Conservation (phyloP, 345 rosid species). For the Eucalyptus erythrocorys region DNA sequence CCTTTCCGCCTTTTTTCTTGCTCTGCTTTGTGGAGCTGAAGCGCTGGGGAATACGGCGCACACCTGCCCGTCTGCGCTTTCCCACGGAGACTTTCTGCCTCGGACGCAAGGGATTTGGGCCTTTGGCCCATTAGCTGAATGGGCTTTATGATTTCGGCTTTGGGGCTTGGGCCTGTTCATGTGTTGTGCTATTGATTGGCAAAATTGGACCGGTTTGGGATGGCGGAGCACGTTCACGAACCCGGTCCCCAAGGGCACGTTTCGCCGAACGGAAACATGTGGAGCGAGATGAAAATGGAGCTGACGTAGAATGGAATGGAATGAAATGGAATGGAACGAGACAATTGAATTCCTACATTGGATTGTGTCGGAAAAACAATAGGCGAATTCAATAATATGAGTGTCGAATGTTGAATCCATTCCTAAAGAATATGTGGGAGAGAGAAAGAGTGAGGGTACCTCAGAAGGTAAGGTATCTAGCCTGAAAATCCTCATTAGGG, state of each 20-base stretch:
- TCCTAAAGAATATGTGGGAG: background rate
- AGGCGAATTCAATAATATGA: background rate
- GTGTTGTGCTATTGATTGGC: background rate
- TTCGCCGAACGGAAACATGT: background rate
- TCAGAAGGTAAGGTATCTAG: background rate
- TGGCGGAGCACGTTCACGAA: background rate
- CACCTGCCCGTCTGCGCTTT: background rate
- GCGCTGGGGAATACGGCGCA: background rate
- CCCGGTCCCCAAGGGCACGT: background rate
- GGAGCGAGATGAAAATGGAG: background rate
- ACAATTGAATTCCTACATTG: background rate
- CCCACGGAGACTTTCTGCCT: background rate
- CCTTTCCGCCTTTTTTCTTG: background rate
- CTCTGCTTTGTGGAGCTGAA: background rate
- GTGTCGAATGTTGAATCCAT: background rate
- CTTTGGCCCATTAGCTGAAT: background rate
- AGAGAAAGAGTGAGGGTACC: background rate
- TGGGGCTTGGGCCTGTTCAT: background rate
- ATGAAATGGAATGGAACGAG: background rate
- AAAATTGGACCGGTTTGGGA: background rate
- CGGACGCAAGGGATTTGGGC: background rate
- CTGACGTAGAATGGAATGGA: background rate
- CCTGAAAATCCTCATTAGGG: background rate
- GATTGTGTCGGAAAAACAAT: background rate
- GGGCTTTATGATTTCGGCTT: background rate